Conservation (phyloP, 2,329 filamentous ascomycete genomes). For the Pseudogymnoascus sp. region DNA sequence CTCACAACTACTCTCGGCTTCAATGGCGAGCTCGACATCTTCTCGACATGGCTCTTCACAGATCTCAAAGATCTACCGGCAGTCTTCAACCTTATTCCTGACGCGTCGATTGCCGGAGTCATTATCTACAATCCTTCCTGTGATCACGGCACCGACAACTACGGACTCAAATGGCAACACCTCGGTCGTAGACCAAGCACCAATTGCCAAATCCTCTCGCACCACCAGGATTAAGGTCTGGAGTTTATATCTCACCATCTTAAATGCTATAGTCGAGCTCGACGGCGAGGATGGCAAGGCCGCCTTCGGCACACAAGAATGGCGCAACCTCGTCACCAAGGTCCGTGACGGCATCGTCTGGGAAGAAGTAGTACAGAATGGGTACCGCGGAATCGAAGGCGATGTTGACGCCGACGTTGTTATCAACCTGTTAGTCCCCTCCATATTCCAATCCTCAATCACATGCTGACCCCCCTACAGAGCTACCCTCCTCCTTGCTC, state of each 20-base stretch:
- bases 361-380: slow-evolving; percentile 83
- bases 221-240: slow-evolving; percentile 89
- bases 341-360: slow-evolving; percentile 88
- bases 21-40: slow-evolving; percentile 54
- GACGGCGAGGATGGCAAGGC: slow-evolving; percentile 85
- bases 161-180: slow-evolving; percentile 29
- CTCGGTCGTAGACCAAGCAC: slow-evolving; percentile 40
- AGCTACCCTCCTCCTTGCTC: slow-evolving; percentile 82
- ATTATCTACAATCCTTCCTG: slow-evolving; percentile 72
- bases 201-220: slow-evolving; percentile 71
- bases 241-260: slow-evolving; percentile 90
- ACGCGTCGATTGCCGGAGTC: slow-evolving; percentile 90
- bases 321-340: slow-evolving; percentile 73
- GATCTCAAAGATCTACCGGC: slow-evolving; percentile 88
- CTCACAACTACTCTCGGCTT: slow-evolving; percentile 56
- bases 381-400: slow-evolving; percentile 81
- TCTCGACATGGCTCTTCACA: slow-evolving; percentile 58
- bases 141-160: slow-evolving; percentile 55
- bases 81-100: slow-evolving; percentile 87
- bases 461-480: slow-evolving; percentile 39
- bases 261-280: slow-evolving; percentile 85
- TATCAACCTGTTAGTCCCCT: slow-evolving; percentile 62
- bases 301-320: slow-evolving; percentile 77
- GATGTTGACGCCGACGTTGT: slow-evolving; percentile 94
- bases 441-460: slow-evolving; percentile 11